Base-by-base conservation (phyloP, 2,329 filamentous ascomycete genomes). In the Didymella lethalis region DNA sequence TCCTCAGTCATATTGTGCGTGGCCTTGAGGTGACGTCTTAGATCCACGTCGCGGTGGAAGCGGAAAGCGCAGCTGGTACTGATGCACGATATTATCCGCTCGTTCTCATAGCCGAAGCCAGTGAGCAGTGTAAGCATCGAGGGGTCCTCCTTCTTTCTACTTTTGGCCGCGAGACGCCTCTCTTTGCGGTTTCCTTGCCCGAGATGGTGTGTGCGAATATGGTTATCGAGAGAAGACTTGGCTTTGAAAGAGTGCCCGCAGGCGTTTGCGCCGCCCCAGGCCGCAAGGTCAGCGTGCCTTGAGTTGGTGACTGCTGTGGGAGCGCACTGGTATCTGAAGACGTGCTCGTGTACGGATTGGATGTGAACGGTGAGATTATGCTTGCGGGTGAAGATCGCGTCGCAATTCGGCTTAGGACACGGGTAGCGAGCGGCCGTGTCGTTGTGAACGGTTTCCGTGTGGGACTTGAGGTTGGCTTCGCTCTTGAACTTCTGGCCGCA, bases 311-410 rank as follows among this genome's bases (percentile, higher is more conserved):
- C 78, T 6, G 92, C 92, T 70, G 97, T 93, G 1, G 90, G 83
- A 62, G 86, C 90, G 70, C 94, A 97, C n/a, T 91, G 82, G 71
- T 91, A 97, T 10, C 88, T 87, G 59, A 81, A 84, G 64, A 88
- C 81, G 18, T 91, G 89, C 64, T 92, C 85, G 72, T 97, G 94
- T 0, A 89, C 88, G 11, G 86, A 88, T 57, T 89, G 88, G 54
- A 94, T 82, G 72, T 98, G 94, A 0, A 88, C 86, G 16, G 89
- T 90, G 50, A 96, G 83, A 68, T 97, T 97, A n/a, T 90, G 89
- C 61, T 86, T 87, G 72, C 90, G 91, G 18, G 91, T 93, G 77
- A 97, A 97, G 53, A 83, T 86, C 71, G 91, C 91, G 54, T 80
- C 82, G 75, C 93, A 97, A 23, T 85, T 88, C 0, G 83, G 78